Percentiles rank a stretch among this genome's conserved stretches.
phyloP scores from a whole-genome alignment of 208 protist species.

The Leishmania major region DNA sequence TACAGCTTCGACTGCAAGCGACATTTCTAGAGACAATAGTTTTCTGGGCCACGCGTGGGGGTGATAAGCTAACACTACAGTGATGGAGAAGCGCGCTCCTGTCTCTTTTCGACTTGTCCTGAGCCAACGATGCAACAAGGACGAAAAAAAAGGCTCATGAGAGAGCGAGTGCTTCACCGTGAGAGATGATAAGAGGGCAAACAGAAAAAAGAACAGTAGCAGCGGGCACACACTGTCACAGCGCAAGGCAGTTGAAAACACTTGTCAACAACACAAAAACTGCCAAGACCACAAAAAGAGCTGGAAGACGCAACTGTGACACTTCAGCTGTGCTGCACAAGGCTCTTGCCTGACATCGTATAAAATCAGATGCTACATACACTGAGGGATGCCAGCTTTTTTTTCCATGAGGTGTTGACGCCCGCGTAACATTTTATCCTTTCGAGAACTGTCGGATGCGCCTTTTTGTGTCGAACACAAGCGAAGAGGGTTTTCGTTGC shows the following conservation, averaged over 20 bases:
- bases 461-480: background rate
- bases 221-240: background rate
- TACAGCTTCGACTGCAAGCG: constrained; percentile 33
- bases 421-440: background rate
- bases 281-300: background rate
- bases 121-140: background rate
- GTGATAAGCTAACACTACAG: constrained; percentile 6
- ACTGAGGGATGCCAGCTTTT: background rate
- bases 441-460: background rate
- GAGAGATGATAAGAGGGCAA: too few relatives aligned
- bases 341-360: background rate
- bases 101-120: background rate
- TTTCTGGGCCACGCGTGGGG: background rate
- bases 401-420: background rate
- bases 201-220: background rate
- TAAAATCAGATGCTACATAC: background rate
- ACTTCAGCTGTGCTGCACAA: background rate
- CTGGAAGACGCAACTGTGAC: background rate
- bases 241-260: background rate
- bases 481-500: background rate
- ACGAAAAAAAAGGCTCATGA: background rate
- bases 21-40: constrained; percentile 4
- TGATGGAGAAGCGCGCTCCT: background rate
- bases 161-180: background rate
- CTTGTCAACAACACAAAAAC: background rate